Conservation (phyloP, 2,329 filamentous ascomycete genomes). For the Fusarium lyarnte region DNA sequence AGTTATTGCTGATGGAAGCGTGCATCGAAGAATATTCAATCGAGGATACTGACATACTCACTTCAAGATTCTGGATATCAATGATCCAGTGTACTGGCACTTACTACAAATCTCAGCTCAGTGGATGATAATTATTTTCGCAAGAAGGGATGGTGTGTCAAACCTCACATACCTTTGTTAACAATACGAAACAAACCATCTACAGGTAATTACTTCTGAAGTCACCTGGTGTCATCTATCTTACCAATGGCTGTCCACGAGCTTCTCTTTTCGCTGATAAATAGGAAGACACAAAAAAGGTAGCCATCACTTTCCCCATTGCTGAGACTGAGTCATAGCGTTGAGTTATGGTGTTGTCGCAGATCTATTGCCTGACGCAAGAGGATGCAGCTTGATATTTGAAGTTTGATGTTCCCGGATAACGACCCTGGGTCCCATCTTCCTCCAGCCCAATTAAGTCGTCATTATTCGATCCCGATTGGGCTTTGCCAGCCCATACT, state of each 20-base stretch:
- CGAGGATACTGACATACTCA: background rate
- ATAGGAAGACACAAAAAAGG: background rate
- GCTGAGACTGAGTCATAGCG: background rate
- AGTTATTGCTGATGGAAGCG: background rate
- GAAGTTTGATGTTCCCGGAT: slow-evolving; percentile 13
- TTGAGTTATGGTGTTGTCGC: background rate
- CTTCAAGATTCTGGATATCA: background rate
- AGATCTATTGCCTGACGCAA: background rate
- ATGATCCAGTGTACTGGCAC: background rate
- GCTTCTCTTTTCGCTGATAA: background rate
- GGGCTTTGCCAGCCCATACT: slow-evolving; percentile 1
- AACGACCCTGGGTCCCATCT: slow-evolving; percentile 2
- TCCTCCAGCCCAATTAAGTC: slow-evolving; percentile 10
- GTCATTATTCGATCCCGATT: slow-evolving; percentile 23
- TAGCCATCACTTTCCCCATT: background rate
- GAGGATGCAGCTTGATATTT: background rate
- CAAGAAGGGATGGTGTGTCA: background rate
- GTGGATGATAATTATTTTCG: background rate
- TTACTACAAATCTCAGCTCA: background rate
- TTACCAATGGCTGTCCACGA: background rate
- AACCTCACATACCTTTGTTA: background rate
- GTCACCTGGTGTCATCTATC: background rate
- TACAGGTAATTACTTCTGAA: background rate
- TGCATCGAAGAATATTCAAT: background rate
- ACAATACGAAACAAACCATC: background rate